Evolutionary conservation across 1,139 yeast species (phyloP).

Genomic region (Geotrichum restrictum): DNA sequence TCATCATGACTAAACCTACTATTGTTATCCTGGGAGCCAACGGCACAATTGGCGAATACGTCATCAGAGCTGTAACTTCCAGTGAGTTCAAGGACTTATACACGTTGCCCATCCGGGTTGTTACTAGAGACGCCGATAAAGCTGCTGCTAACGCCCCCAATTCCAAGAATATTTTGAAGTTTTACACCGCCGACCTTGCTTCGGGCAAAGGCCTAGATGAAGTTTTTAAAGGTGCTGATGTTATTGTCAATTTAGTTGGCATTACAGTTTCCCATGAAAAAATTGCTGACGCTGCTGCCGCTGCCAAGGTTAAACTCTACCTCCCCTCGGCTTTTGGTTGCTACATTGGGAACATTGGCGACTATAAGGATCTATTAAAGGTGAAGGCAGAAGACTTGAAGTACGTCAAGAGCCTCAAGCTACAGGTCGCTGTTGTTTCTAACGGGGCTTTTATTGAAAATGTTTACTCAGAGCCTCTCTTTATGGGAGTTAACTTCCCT

Average conservation of each 20-base stretch:
- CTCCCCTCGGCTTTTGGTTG: conserved; percentile 63
- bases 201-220: conserved; percentile 34
- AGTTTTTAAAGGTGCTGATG: conserved; percentile 50
- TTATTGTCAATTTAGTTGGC: conserved; percentile 47
- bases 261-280: conserved; percentile 34
- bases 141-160: conserved; percentile 41
- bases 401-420: conserved; percentile 45
- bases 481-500: conserved; percentile 38
- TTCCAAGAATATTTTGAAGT: conserved; percentile 34
- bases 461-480: conserved; percentile 25
- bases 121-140: conserved; percentile 47
- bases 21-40: conserved; percentile 54
- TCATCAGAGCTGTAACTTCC: conserved; percentile 46
- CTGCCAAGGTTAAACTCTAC: conserved; percentile 48
- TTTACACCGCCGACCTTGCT: conserved; percentile 29
- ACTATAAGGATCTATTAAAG: conserved; percentile 41
- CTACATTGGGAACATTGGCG: conserved; percentile 38
- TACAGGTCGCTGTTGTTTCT: conserved; percentile 50
- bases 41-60: conserved; percentile 52
- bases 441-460: conserved; percentile 47
- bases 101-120: conserved; percentile 49
- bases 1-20: conserved; percentile 16
- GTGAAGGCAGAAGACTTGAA: conserved; percentile 44
- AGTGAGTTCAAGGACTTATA: conserved; percentile 45
- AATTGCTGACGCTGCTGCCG: conserved; percentile 41